A percentile compares a stretch with the other conserved stretches of the same genome.
Evolutionary conservation across 495 filamentous ascomycete genomes (phyloP).

Genomic region (Aspergillus carlsbadensis): DNA sequence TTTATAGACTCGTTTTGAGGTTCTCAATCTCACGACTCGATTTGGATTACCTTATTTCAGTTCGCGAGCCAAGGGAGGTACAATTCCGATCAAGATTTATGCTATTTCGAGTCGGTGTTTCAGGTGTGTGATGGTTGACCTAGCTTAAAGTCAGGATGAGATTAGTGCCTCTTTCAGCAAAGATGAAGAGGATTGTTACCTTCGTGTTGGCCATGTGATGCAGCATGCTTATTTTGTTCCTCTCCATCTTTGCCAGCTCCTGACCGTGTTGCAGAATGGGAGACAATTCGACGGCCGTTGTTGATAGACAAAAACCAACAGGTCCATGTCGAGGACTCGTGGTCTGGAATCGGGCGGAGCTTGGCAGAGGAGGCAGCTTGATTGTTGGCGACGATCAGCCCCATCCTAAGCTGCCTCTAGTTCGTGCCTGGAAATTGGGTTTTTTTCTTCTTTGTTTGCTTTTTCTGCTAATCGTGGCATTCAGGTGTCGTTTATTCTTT

Average conservation of each 20-base stretch:
- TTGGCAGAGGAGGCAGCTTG: not conserved
- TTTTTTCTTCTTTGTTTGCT: not conserved
- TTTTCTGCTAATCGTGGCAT: not conserved
- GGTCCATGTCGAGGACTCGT: not conserved
- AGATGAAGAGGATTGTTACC: not conserved
- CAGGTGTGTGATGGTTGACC: slow-evolving; percentile 10
- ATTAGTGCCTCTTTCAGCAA: not conserved
- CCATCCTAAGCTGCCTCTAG: not conserved
- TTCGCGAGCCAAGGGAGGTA: not conserved
- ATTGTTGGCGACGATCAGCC: not conserved
- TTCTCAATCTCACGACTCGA: not conserved
- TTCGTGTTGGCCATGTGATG: too few species aligned
- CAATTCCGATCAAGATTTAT: slow-evolving; percentile 17
- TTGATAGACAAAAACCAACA: not conserved
- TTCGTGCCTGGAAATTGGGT: not conserved
- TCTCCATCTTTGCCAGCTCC: too few species aligned
- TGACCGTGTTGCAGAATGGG: too few species aligned
- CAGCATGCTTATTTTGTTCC: too few species aligned
- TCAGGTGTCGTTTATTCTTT: not conserved
- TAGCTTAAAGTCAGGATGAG: slow-evolving; percentile 1
- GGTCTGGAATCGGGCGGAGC: too few species aligned
- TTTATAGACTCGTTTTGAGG: not conserved
- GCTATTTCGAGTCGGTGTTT: slow-evolving; percentile 14
- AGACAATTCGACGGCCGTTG: not conserved
- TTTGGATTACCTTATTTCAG: not conserved